Evolutionary conservation across 768 basidiomycete species (phyloP), one percentile per base, ranked within the genome.

Genomic region (Leccinum subgranulosum): DNA sequence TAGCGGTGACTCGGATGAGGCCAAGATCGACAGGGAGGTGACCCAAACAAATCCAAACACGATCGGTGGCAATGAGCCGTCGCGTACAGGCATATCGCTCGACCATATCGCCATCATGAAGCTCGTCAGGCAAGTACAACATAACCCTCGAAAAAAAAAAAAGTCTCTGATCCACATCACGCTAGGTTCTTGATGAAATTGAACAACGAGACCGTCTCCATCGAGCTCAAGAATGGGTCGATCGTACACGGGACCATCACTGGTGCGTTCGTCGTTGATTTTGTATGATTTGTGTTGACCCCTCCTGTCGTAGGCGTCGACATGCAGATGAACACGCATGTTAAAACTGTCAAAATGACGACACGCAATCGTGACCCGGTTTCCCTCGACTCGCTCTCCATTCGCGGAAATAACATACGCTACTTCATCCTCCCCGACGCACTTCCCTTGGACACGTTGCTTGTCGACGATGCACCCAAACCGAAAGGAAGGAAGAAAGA

Each of bases 251-350:
- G 96, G 11, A 99, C 96, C 23, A 97, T 98, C 74, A 97, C 94
- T 15, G 95, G 96, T 95, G 60, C 61, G 86, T 73, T 25, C 29
- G 15, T 49, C 25, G 4, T 41, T 25, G 23, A 3, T n/a, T 23
- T 5, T 2, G 0, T 45, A 49, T 29, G 14, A 34, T 15, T 47
- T 47, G 19, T 25, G 19, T 33, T 65, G 15, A 56, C 46, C 28
- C 41, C 50, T 55, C 47, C 10, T 39, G 14, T 41, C 15, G 73
- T 45, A 98, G 96, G 94, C 57, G 97, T 99, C 51, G 96, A 99
- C 75, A 94, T 96, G 83, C 94, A 96, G 69, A 99, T 99, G 96
- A 98, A 98, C 78, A 98, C 96, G 3, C 90, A 98, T 66, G 81
- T 99, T 53, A 99, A 99, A 80, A 92, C 94, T 49, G 92, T 99